Percentiles rank a stretch among this genome's conserved stretches.
Conservation (phyloP, 2,329 filamentous ascomycete genomes). For the Beauveria australis region DNA sequence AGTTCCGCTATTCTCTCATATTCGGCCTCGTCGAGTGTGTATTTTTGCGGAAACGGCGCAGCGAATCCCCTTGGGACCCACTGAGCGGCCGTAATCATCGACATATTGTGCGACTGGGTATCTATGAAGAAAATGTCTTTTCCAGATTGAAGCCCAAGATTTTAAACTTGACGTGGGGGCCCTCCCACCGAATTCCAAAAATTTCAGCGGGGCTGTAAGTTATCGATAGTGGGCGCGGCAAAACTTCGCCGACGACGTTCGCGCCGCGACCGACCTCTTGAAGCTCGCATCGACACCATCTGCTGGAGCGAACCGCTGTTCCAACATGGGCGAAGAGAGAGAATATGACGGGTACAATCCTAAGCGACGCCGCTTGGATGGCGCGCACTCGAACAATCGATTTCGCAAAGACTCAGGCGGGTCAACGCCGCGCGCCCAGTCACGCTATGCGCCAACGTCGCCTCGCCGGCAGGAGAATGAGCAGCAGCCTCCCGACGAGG, state of each 20-base stretch:
- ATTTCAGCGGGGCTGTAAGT: conserved; percentile 11
- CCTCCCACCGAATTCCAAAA: conserved; percentile 8
- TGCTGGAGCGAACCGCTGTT: background rate
- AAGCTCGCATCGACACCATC: background rate
- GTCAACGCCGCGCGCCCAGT: conserved; percentile 27
- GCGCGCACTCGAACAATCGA: conserved; percentile 20
- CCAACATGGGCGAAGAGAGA: conserved; percentile 26
- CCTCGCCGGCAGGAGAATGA: conserved; percentile 32
- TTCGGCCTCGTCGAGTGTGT: conserved; percentile 67
- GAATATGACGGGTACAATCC: conserved; percentile 31
- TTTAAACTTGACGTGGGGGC: conserved; percentile 8
- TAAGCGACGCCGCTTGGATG: conserved; percentile 30
- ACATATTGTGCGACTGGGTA: conserved; percentile 37
- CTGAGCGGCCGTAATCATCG: conserved; percentile 69
- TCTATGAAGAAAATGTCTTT: conserved; percentile 8
- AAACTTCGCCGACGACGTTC: conserved; percentile 8
- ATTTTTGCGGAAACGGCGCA: conserved; percentile 66
- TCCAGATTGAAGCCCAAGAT: conserved; percentile 3
- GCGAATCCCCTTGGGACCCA: conserved; percentile 74
- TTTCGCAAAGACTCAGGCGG: conserved; percentile 25
- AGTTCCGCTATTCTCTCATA: conserved; percentile 67
- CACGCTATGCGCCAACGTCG: conserved; percentile 34
- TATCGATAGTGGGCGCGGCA: conserved; percentile 13
- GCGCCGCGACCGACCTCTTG: background rate
- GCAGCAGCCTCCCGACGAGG: conserved; percentile 57